Conservation (phyloP, 495 filamentous ascomycete species). For the Xanthoparmelia taractica region DNA sequence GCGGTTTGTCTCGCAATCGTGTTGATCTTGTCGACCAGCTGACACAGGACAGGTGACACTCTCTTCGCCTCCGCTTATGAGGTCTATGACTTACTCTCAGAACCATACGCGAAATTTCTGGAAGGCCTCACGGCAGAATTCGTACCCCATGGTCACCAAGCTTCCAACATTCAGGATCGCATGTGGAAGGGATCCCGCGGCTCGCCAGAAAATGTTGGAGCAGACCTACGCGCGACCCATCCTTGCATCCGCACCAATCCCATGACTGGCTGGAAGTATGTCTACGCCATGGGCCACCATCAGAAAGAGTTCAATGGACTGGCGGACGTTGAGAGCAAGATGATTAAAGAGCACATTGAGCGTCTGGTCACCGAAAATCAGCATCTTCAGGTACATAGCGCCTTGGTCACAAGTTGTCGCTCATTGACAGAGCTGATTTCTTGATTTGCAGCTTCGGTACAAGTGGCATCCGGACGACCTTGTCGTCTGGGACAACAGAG, state of each 20-base stretch:
- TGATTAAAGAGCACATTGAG: slow-evolving; percentile 49
- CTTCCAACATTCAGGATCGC: slow-evolving; percentile 45
- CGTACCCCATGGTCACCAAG: slow-evolving; percentile 52
- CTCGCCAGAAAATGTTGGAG: slow-evolving; percentile 60
- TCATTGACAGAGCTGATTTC: neutral
- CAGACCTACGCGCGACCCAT: slow-evolving; percentile 54
- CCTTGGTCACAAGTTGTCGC: neutral
- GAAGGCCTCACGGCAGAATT: slow-evolving; percentile 62
- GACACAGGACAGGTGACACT: slow-evolving; percentile 34
- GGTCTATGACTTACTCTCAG: slow-evolving; percentile 66
- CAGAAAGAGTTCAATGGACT: slow-evolving; percentile 57
- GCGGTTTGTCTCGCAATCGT: neutral
- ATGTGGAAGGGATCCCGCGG: slow-evolving; percentile 53
- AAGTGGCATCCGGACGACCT: slow-evolving; percentile 7
- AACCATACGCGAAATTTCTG: slow-evolving; percentile 56
- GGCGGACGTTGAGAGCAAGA: slow-evolving; percentile 47
- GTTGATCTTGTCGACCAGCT: neutral
- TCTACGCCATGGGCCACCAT: slow-evolving; percentile 60
- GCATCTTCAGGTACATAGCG: slow-evolving; percentile 46
- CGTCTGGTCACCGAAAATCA: slow-evolving; percentile 55
- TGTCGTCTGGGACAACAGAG: slow-evolving; percentile 9
- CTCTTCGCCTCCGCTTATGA: slow-evolving; percentile 74
- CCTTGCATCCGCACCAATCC: slow-evolving; percentile 76
- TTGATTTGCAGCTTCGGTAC: neutral
- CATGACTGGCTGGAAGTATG: slow-evolving; percentile 68